Evolutionary conservation across 805 yeast species (phyloP), one percentile per base, ranked within the genome.

Genomic region (Starmerella bombicola): DNA sequence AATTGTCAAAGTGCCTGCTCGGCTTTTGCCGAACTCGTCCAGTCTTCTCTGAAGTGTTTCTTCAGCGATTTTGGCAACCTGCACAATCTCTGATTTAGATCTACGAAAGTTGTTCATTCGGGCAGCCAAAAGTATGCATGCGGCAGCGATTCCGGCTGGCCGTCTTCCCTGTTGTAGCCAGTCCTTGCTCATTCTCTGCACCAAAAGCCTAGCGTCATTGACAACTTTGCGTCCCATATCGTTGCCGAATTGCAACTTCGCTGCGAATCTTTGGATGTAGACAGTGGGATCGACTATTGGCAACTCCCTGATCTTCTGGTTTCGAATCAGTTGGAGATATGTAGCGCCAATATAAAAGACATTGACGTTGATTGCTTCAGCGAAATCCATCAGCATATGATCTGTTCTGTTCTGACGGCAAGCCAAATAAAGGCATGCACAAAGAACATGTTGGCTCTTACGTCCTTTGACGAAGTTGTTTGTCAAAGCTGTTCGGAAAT

Each of bases 81-180:
- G 88, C 15, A 88, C 96, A 40, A 91, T 79, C 58, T 93, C 97
- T 1, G 86, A 73, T 58, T 88, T 95, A 2, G 93, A 78, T 55
- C 97, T 70, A 55, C 95, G 71, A 57, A 81, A 78, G 56, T 86
- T 86, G 62, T 91, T 91, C 97, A 91, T 93, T 61, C 98, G 71
- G 2, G 96, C 91, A 0, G 99, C 98, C 37, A 91, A 63, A 33
- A 93, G 58, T 2, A 91, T 67, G 61, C 96, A 85, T 0, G 98
- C 98, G 18, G 97, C 99, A 0, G 98, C 98, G 40, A 91, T 75
- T 54, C 99, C 98, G 0, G 98, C 97, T 0, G 99, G 98, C 47
- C 97, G 70, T 56, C 99, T 72, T 20, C 99, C 99, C 61, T 84
- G 93, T 57, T 78, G 82, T 51, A 91, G 80, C 96, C 97, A 91